Base-by-base conservation (phyloP, 257 asterid genomes). In the Solanum sparsipilum region DNA sequence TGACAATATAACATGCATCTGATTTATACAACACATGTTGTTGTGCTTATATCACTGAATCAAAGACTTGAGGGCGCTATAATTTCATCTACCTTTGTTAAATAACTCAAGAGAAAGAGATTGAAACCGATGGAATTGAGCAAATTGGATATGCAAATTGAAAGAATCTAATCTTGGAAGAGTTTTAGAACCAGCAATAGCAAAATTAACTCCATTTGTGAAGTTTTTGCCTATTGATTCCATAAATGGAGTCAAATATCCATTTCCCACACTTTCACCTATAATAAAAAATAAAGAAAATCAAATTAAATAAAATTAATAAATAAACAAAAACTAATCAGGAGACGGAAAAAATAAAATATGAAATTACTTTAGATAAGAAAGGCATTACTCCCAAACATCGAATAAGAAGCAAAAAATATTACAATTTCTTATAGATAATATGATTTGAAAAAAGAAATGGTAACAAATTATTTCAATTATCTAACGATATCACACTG, bases 121-220 rank as follows among this genome's bases (percentile, higher is more conserved):
- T 41, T 4, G 90, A 83, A 93, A 93, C 83, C 93, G 90, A 36
- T 11, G 68, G 89, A 93, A 92, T 36, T 93, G 89, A 32, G 75
- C 82, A 63, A 91, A 15, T 73, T 93, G 96, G 83, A 87, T 21
- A 9, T 32, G 23, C 91, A 93, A 90, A 70, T 83, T 91, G 71
- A 89, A 93, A 1, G 89, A 90, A 11, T 15, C 56, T 8, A 68
- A 68, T 73, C 38, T 75, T 4, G 95, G 94, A 88, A 86, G 89
- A 44, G 92, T 89, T 63, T 91, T 58, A 32, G 94, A 82, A 21
- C 95, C 93, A 29, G 46, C 48, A 31, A 90, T 38, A 15, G 95
- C 94, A 87, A 93, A 93, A 60, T 93, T 92, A 31, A 52, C 94
- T 31, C 95, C 95, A 32, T 88, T 92, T 15, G 87, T 76, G 88